Conservation (phyloP, 2,329 filamentous ascomycete genomes). For the Arthrobotrys musiformis region DNA sequence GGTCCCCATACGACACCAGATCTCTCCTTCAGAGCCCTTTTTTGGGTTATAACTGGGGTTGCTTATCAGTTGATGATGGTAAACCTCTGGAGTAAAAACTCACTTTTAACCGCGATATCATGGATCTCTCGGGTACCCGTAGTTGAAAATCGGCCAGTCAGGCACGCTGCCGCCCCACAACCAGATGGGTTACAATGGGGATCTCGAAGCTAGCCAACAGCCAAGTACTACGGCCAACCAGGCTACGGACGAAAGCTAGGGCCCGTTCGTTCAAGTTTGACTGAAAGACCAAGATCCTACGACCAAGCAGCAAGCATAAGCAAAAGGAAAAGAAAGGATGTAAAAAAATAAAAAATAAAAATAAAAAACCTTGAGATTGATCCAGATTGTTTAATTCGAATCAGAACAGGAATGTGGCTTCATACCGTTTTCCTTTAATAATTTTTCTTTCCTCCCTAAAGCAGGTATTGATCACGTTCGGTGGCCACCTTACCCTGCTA, state of each 20-base stretch:
- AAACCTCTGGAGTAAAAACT: conserved; percentile 49
- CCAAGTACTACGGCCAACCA: conserved; percentile 31
- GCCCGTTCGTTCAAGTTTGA: conserved; percentile 26
- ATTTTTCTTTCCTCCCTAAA: conserved; percentile 54
- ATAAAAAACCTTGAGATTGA: conserved; percentile 28
- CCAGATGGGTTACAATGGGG: conserved; percentile 44
- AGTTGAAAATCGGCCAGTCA: conserved; percentile 33
- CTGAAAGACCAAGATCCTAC: conserved; percentile 26
- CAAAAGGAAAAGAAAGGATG: conserved; percentile 9
- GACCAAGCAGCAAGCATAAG: neutral
- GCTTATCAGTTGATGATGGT: conserved; percentile 53
- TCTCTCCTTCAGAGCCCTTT: conserved; percentile 44
- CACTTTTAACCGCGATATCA: conserved; percentile 54
- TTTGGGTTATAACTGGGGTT: conserved; percentile 34
- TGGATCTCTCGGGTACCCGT: conserved; percentile 31
- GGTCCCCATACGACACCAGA: conserved; percentile 43
- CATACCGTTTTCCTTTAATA: conserved; percentile 45
- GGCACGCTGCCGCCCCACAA: conserved; percentile 52
- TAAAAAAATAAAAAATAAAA: conserved; percentile 12
- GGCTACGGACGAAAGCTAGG: conserved; percentile 33
- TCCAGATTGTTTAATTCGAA: conserved; percentile 48
- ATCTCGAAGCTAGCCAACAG: conserved; percentile 52
- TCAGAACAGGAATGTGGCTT: conserved; percentile 56
- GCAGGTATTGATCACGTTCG: conserved; percentile 51
- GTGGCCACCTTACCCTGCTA: conserved; percentile 33